A percentile compares a stretch with the other conserved stretches of the same genome.
Evolutionary conservation across 179 eudicot genomes (phyloP).

Genomic region (Beta macrorhiza): DNA sequence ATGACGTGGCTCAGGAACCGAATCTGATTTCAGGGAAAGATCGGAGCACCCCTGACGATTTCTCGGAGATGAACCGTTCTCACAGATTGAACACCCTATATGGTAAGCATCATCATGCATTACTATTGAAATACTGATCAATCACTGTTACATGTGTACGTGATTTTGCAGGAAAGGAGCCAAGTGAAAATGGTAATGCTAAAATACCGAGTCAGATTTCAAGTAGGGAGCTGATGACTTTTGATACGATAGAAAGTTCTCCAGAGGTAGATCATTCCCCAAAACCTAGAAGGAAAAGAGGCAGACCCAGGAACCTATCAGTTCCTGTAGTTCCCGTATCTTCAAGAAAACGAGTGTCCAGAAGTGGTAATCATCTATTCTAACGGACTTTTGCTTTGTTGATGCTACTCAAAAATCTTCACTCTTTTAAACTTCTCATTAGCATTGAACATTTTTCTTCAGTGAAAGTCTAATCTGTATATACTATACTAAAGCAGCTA

Average conservation of each 20-base stretch:
- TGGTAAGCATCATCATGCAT: not conserved
- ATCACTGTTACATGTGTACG: not conserved
- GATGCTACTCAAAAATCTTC: not conserved
- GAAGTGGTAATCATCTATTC: conserved; percentile 13
- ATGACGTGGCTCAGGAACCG: not conserved
- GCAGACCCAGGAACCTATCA: conserved; percentile 9
- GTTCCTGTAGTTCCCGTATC: conserved; percentile 1
- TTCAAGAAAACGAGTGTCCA: not conserved
- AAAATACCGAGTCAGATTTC: conserved; percentile 2
- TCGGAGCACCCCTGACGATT: not conserved
- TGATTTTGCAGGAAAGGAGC: conserved; percentile 19
- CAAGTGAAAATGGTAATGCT: conserved; percentile 10
- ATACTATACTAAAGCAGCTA: too few species aligned
- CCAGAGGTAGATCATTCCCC: conserved; percentile 2
- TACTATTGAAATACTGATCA: not conserved
- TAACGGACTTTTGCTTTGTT: not conserved
- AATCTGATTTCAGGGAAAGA: not conserved
- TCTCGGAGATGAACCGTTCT: not conserved
- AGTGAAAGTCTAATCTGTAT: too few species aligned
- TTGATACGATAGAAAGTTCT: conserved; percentile 14
- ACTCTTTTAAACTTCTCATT: not conserved
- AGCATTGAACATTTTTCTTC: too few species aligned
- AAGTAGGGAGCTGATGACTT: not conserved
- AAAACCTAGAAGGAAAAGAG: conserved; percentile 3
- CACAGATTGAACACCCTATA: not conserved